These are phyloP conservation scores for Escallonia rubra DNA, from an alignment of 129 eudicot genomes.

Conservation along the genomic window DNA sequence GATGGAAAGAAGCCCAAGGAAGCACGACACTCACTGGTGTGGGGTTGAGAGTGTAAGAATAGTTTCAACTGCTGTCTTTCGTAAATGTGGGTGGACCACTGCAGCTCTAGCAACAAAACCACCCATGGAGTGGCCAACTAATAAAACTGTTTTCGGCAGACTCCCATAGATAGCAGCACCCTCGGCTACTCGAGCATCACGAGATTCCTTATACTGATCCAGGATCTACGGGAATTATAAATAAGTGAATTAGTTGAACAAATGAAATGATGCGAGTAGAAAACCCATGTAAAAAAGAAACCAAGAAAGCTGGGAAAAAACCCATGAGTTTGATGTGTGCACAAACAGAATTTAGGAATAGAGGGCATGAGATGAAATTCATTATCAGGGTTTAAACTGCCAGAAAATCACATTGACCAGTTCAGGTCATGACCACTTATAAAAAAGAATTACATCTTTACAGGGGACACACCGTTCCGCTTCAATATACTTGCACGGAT, in stretches of 20 bases:
- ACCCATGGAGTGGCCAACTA: conserved; percentile 99
- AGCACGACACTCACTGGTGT: conserved; percentile 67
- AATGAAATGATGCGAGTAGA: background rate
- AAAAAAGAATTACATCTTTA: background rate
- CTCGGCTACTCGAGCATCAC: conserved; percentile 60
- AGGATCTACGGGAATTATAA: conserved; percentile 50
- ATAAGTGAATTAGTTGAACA: background rate
- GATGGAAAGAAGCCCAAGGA: conserved; percentile 8
- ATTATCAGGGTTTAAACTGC: background rate
- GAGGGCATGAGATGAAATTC: background rate
- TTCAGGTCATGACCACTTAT: background rate
- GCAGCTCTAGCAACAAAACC: conserved; percentile 99
- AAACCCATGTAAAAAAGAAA: background rate
- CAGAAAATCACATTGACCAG: background rate
- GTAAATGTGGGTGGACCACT: conserved; percentile 73
- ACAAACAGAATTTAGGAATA: no score
- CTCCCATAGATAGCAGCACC: conserved; percentile 53
- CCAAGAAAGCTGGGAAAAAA: background rate
- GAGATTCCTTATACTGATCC: conserved; percentile 83
- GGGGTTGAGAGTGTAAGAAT: conserved; percentile 87
- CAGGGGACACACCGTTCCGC: background rate
- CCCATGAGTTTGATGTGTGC: background rate
- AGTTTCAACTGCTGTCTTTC: conserved; percentile 85
- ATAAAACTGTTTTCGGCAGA: conserved; percentile 64
- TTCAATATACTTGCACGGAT: background rate